Evolutionary conservation across 1,139 yeast genomes (phyloP).

Genomic region (Diutina catenulata): DNA sequence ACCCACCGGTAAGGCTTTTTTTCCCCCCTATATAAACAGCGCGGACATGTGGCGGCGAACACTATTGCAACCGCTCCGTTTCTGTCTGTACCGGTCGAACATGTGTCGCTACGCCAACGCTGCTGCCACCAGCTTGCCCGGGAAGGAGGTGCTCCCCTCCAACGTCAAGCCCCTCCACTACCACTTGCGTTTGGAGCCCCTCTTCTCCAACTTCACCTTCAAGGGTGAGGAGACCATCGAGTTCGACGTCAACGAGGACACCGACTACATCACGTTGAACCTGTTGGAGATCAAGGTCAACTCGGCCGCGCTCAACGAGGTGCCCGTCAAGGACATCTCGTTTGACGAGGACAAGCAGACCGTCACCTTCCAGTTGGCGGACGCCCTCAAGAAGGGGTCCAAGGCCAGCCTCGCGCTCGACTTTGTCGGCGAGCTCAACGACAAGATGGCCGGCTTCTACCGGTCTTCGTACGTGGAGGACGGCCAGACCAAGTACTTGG

Average conservation of each 20-base stretch:
- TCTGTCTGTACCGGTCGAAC: background rate
- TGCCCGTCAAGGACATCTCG: conserved; percentile 16
- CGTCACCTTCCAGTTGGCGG: conserved; percentile 46
- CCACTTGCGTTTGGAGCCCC: conserved; percentile 61
- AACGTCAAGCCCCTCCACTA: conserved; percentile 67
- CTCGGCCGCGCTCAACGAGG: conserved; percentile 34
- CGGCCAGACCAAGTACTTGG: conserved; percentile 54
- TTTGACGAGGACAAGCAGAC: conserved; percentile 50
- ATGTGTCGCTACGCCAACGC: conserved; percentile 4
- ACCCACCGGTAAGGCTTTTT: too few relatives aligned
- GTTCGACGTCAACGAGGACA: conserved; percentile 45
- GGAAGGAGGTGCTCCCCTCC: conserved; percentile 60
- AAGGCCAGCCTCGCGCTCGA: conserved; percentile 35
- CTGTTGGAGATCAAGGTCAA: conserved; percentile 52
- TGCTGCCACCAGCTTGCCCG: conserved; percentile 5
- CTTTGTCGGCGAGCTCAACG: conserved; percentile 61
- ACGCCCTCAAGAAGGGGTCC: conserved; percentile 34
- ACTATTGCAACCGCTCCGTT: too few relatives aligned
- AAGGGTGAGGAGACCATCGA: conserved; percentile 57
- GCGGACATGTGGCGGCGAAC: too few relatives aligned
- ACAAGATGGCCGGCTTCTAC: conserved; percentile 81
- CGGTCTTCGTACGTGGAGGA: conserved; percentile 54
- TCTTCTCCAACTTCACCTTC: conserved; percentile 58
- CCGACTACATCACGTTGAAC: conserved; percentile 45
- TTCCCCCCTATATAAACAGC: too few relatives aligned